phyloP scores from a whole-genome alignment of 371 early-diverging fungal species.

The Mucor irregularis region DNA sequence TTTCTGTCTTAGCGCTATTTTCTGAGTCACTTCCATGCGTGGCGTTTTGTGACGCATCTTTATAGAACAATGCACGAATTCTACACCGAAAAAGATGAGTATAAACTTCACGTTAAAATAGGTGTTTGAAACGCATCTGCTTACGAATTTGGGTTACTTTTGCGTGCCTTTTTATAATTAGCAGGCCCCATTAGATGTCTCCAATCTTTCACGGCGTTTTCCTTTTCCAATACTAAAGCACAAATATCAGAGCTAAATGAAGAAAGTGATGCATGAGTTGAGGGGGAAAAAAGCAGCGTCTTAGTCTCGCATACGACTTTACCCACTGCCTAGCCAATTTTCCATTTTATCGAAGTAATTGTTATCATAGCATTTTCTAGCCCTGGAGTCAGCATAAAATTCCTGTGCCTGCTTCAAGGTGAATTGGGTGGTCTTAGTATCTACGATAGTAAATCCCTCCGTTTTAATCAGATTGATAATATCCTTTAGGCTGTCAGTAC shows the following conservation, averaged over 20 bases:
- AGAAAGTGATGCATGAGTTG: neutral
- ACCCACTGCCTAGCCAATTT: conserved; percentile 6
- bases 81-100: conserved; percentile 22
- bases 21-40: conserved; percentile 72
- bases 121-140: too few relatives aligned
- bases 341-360: conserved; percentile 2
- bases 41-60: conserved; percentile 64
- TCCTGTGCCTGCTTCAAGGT: conserved; percentile 6
- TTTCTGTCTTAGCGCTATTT: conserved; percentile 67
- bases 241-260: conserved; percentile 8
- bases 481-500: neutral
- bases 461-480: conserved; percentile 1
- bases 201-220: conserved; percentile 68
- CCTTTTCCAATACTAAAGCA: conserved; percentile 64
- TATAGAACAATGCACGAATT: conserved; percentile 64
- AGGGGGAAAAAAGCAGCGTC: neutral
- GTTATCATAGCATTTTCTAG: neutral
- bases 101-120: too few relatives aligned
- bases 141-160: conserved; percentile 53
- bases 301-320: neutral
- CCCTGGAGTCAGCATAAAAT: neutral
- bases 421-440: neutral
- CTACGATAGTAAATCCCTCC: neutral
- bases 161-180: conserved; percentile 64
- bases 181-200: conserved; percentile 76